These are phyloP conservation scores for Aureobasidium sp. DNA, from an alignment of 2,329 filamentous ascomycete genomes.

Conservation along the genomic window DNA sequence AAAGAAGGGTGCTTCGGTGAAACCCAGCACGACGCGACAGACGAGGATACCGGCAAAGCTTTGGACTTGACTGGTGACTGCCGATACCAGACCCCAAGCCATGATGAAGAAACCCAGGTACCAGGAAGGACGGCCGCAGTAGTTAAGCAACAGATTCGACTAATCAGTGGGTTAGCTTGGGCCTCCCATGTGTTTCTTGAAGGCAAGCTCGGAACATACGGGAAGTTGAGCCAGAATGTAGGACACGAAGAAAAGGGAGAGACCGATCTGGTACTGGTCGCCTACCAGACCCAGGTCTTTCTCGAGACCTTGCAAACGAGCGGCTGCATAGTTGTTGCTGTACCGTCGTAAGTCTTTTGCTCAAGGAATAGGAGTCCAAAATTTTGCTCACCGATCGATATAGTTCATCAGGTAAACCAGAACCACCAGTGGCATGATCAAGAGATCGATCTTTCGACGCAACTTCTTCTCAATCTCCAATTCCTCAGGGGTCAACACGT, in stretches of 20 bases:
- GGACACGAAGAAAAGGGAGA: conserved; percentile 11
- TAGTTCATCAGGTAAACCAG: conserved; percentile 72
- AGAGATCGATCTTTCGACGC: conserved; percentile 62
- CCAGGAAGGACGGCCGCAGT: conserved; percentile 35
- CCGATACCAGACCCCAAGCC: conserved; percentile 41
- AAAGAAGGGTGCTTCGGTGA: conserved; percentile 30
- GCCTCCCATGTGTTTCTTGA: too few species aligned
- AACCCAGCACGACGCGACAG: conserved; percentile 40
- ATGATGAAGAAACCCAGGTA: conserved; percentile 36
- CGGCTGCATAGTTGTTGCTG: conserved; percentile 57
- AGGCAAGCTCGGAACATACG: background rate
- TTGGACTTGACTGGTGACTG: conserved; percentile 38
- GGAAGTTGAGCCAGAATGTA: conserved; percentile 35
- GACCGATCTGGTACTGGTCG: conserved; percentile 57
- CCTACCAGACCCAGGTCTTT: conserved; percentile 50
- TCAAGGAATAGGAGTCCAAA: background rate
- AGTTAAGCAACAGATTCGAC: conserved; percentile 40
- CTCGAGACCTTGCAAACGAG: conserved; percentile 58
- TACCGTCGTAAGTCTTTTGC: background rate
- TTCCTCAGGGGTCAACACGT: conserved; percentile 26
- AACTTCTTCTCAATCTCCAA: conserved; percentile 47
- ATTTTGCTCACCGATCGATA: conserved; percentile 37
- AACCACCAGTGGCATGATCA: conserved; percentile 63
- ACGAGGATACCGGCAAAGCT: conserved; percentile 38
- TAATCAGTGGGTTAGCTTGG: background rate